Evolutionary conservation across 1,284 basidiomycete genomes (phyloP).

Genomic region (Pterulicium gracile): DNA sequence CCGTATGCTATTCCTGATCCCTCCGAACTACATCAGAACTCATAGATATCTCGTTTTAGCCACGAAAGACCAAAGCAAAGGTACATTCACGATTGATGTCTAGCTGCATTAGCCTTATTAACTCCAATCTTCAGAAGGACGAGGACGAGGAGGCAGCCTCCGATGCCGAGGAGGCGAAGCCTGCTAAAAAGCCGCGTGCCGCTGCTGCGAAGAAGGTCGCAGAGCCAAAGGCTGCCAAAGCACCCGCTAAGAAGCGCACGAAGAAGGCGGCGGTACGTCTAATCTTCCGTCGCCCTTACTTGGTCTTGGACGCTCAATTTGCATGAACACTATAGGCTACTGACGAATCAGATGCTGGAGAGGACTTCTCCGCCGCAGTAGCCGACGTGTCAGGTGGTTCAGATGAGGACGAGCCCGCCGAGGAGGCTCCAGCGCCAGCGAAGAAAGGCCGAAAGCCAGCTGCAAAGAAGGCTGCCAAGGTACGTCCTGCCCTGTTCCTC

Average conservation of each 20-base stretch:
- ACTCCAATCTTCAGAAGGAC: constrained; percentile 9
- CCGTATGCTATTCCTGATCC: no score
- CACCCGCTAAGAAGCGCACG: background rate
- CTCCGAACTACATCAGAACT: no score
- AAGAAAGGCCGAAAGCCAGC: constrained; percentile 7
- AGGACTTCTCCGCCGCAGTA: background rate
- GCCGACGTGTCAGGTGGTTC: background rate
- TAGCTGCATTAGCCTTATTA: background rate
- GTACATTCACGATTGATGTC: background rate
- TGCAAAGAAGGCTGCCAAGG: constrained; percentile 10
- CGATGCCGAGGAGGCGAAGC: constrained; percentile 15
- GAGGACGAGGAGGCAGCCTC: constrained; percentile 2
- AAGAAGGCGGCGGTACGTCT: background rate
- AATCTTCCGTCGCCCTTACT: no score
- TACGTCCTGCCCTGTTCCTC: constrained; percentile 16
- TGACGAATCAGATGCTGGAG: background rate
- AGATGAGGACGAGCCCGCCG: no score
- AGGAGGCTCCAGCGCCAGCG: background rate
- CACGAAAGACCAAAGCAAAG: constrained; percentile 5
- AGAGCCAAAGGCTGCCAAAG: constrained; percentile 4
- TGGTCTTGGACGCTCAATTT: background rate
- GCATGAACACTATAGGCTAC: background rate
- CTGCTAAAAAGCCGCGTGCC: constrained; percentile 13
- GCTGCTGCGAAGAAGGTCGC: constrained; percentile 18
- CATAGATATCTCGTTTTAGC: no score